Conservation (phyloP, 352 stramenopile genomes). For the Globisporangium nodosum region DNA sequence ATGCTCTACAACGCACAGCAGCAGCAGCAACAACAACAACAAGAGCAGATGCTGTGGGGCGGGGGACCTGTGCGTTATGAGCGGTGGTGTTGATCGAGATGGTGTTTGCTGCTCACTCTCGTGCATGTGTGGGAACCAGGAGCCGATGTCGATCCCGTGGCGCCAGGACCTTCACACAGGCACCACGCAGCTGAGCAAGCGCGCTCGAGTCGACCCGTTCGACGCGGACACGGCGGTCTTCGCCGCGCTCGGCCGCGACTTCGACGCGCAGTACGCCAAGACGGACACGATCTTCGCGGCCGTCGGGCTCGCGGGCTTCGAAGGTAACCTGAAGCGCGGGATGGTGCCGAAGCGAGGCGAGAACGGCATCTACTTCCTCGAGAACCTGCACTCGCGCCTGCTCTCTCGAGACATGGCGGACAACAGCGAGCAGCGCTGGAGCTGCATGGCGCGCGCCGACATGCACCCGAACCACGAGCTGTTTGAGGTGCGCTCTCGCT, state of each 20-base stretch:
- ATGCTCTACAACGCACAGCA: slow-evolving; percentile 14
- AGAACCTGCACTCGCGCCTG: slow-evolving; percentile 6
- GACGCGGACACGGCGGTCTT: slow-evolving; percentile 16
- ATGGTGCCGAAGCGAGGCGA: background rate
- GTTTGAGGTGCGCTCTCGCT: slow-evolving; percentile 2
- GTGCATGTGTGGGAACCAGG: no score
- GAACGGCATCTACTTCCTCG: slow-evolving; percentile 18
- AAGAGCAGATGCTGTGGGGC: no score
- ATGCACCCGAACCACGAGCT: background rate
- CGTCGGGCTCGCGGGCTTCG: slow-evolving; percentile 18
- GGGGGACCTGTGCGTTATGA: no score
- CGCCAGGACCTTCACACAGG: background rate
- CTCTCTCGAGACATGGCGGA: slow-evolving; percentile 1
- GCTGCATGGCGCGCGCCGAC: background rate
- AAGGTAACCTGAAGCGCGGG: slow-evolving; percentile 11
- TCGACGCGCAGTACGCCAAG: slow-evolving; percentile 21
- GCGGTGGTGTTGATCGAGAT: no score
- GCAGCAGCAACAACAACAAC: background rate
- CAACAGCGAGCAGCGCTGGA: background rate
- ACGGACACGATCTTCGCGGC: slow-evolving; percentile 19
- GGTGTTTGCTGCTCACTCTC: no score
- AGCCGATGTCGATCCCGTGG: background rate
- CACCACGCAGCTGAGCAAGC: slow-evolving; percentile 1
- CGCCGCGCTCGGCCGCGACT: slow-evolving; percentile 9
- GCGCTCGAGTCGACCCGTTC: slow-evolving; percentile 3